Percentiles rank a stretch among this genome's conserved stretches.
phyloP scores from a whole-genome alignment of 2,329 filamentous ascomycete species.

The Aspergillus luchuensis region DNA sequence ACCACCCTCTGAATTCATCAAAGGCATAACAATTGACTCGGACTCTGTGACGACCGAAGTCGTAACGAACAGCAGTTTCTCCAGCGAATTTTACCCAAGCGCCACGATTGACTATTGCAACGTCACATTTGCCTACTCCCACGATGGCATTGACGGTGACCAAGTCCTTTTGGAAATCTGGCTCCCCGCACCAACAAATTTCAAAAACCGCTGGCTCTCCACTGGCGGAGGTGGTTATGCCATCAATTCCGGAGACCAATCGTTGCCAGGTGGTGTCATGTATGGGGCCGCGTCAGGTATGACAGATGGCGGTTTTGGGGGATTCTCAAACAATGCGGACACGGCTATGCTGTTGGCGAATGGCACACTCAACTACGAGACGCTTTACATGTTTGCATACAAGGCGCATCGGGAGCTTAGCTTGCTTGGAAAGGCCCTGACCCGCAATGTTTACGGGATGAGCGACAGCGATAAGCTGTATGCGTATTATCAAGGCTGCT shows the following conservation, averaged over 20 bases:
- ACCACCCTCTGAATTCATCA: conserved; percentile 46
- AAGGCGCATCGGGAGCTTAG: conserved; percentile 56
- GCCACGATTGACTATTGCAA: conserved; percentile 39
- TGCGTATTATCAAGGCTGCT: conserved; percentile 58
- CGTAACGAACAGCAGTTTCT: conserved; percentile 40
- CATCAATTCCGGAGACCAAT: conserved; percentile 1
- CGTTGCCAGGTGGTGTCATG: conserved; percentile 40
- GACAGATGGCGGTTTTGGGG: conserved; percentile 50
- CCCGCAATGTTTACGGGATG: conserved; percentile 45
- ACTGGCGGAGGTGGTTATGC: conserved; percentile 37
- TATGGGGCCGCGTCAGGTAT: conserved; percentile 48
- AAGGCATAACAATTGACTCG: conserved; percentile 46
- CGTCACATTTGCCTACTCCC: conserved; percentile 47
- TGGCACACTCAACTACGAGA: conserved; percentile 45
- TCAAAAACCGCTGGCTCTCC: conserved; percentile 51
- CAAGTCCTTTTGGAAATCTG: conserved; percentile 40
- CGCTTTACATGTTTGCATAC: conserved; percentile 45
- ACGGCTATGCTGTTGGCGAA: conserved; percentile 40
- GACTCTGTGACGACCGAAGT: conserved; percentile 44
- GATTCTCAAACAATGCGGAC: conserved; percentile 32
- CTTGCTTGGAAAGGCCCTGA: conserved; percentile 48
- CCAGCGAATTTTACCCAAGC: conserved; percentile 23
- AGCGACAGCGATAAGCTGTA: conserved; percentile 30
- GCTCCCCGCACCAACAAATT: conserved; percentile 35
- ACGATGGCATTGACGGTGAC: conserved; percentile 43